Base-by-base conservation (phyloP, 805 yeast species). In the Nakazawaea wyomingensis region DNA sequence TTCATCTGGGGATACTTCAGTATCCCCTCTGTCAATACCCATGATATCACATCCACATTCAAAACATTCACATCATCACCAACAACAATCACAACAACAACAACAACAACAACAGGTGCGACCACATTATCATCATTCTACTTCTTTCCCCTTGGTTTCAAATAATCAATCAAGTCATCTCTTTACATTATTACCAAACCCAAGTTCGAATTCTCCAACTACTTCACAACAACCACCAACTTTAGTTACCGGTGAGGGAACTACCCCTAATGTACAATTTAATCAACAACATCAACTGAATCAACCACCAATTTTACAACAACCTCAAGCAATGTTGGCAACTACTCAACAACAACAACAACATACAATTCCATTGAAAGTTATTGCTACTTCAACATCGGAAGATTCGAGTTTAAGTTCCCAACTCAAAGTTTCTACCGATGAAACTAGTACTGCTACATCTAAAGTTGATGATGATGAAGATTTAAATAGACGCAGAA, bases 401-500 rank as follows among this genome's bases (percentile, higher is more conserved):
- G 32, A 29, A 13, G 16, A 29, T 29, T 29, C 32, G n/a, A 29
- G 13, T 11, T 29, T 14, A n/a, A 29, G 16, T 29, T 29, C 32
- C 8, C 16, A 13, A 29, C 32, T 13, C 16, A 29, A 29, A 14
- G 18, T 13, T 11, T 34, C 37, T 11, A 34, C 37, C 10, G 37
- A 34, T 13, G 37, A 19, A 20, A 34, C 37, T 13, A 34, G 37
- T n/a, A 21, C 20, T 3, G 19, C 27, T 16, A 32, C 35, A 9
- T 34, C 27, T 9, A 28, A 21, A 20, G 19, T 7, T 21, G 42
- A 31, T 5, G 42, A 43, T 9, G 43, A 39, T 13, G 43, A 43
- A 8, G 44, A 29, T 29, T 20, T 18, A 5, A 9, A 19, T 6
- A n/a, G 34, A 11, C 27, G 22, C 16, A 30, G 27, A n/a, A 36